Evolutionary conservation across 768 basidiomycete species (phyloP).

Genomic region (Boletus subcaerulescens): DNA sequence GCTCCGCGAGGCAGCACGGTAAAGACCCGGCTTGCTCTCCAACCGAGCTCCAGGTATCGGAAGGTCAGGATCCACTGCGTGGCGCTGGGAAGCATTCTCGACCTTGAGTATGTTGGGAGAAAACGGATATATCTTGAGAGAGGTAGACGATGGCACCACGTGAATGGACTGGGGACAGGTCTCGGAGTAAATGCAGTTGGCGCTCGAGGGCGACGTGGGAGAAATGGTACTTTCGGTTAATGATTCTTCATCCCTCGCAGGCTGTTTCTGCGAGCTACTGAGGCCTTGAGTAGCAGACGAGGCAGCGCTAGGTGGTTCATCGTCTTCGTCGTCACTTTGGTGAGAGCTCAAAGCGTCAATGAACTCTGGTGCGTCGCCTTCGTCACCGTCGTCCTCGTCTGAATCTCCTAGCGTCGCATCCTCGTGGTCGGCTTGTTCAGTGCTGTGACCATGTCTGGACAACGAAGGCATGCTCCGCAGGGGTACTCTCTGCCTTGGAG

Average conservation of each 20-base stretch:
- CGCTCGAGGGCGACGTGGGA: neutral
- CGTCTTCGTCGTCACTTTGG: slow-evolving; percentile 38
- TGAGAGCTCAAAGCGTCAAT: slow-evolving; percentile 35
- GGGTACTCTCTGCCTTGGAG: slow-evolving; percentile 26
- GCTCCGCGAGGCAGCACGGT: slow-evolving; percentile 60
- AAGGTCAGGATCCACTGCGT: slow-evolving; percentile 1
- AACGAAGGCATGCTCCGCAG: slow-evolving; percentile 57
- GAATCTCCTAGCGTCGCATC: slow-evolving; percentile 23
- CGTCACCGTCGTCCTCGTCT: slow-evolving; percentile 36
- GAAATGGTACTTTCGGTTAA: slow-evolving; percentile 1
- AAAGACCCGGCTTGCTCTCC: slow-evolving; percentile 42
- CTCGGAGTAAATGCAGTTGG: slow-evolving; percentile 8
- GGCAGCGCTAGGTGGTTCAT: slow-evolving; percentile 24
- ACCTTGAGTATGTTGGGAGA: slow-evolving; percentile 13
- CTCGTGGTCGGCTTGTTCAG: slow-evolving; percentile 26
- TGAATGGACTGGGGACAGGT: slow-evolving; percentile 3
- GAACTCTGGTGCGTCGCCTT: slow-evolving; percentile 34
- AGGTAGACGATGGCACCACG: slow-evolving; percentile 6
- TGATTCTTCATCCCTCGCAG: slow-evolving; percentile 1
- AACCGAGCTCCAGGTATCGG: slow-evolving; percentile 4
- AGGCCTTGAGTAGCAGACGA: slow-evolving; percentile 8
- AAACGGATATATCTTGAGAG: slow-evolving; percentile 13
- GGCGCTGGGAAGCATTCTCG: slow-evolving; percentile 1
- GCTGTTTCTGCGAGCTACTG: slow-evolving; percentile 12
- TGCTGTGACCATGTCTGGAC: slow-evolving; percentile 35